These are phyloP conservation scores for Ogataea corticis DNA, from an alignment of 805 yeast genomes.

Conservation along the genomic window DNA sequence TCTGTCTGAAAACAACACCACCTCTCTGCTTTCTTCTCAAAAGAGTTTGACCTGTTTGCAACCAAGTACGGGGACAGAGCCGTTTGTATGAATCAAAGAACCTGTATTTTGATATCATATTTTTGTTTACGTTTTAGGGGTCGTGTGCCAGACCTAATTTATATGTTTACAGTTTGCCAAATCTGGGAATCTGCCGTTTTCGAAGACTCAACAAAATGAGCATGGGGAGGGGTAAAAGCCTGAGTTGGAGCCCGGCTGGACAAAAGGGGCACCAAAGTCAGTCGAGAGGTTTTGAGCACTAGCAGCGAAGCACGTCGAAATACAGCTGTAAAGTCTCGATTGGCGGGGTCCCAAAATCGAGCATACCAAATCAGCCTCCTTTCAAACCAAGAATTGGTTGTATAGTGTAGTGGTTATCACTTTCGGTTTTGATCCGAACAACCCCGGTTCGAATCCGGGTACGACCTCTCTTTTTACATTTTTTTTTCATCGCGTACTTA, in stretches of 20 bases:
- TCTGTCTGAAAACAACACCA: too few species aligned
- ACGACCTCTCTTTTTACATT: conserved; percentile 50
- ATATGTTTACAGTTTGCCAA: conserved; percentile 12
- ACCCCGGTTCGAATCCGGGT: conserved; percentile 88
- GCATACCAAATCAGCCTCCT: background rate
- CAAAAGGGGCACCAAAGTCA: too few species aligned
- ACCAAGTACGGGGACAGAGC: too few species aligned
- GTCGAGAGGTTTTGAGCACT: too few species aligned
- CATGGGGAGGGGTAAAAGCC: too few species aligned
- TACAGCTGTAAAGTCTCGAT: too few species aligned
- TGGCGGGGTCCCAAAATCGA: background rate
- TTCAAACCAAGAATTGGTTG: conserved; percentile 25
- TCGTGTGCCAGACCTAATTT: conserved; percentile 5
- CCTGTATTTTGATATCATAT: background rate
- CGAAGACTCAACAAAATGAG: background rate
- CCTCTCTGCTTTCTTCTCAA: too few species aligned
- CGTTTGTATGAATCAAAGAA: too few species aligned
- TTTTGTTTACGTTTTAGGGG: conserved; percentile 11
- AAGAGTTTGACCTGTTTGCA: too few species aligned
- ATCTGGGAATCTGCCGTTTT: conserved; percentile 8
- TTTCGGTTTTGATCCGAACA: conserved; percentile 78
- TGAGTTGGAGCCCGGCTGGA: too few species aligned
- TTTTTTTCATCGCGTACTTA: background rate
- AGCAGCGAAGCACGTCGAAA: too few species aligned
- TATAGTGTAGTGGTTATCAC: conserved; percentile 83